A percentile compares a stretch with the other conserved stretches of the same genome.
Conservation (phyloP, 805 yeast species). For the Suhomyces pyralidae region DNA sequence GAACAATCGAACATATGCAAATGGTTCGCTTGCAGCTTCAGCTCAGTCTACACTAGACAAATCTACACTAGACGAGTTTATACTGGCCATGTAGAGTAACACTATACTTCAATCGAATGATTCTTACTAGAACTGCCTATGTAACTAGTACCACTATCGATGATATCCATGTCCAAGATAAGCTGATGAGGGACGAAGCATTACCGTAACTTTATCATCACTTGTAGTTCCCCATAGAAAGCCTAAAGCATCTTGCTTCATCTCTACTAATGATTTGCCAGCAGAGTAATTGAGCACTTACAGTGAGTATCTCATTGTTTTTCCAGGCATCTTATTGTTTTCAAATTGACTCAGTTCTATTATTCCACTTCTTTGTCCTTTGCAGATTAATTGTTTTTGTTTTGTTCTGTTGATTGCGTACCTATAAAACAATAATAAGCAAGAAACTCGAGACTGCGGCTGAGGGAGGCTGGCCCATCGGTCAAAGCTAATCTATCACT, state of each 20-base stretch:
- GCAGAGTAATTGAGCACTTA: neutral
- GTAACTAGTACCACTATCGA: neutral
- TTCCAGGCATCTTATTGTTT: neutral
- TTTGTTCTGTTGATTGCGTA: neutral
- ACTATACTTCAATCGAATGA: neutral
- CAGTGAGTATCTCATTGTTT: neutral
- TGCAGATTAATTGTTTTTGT: neutral
- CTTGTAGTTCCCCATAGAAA: neutral
- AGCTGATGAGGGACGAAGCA: neutral
- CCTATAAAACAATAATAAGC: neutral
- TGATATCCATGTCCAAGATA: neutral
- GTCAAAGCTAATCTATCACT: neutral
- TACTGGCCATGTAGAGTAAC: neutral
- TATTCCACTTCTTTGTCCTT: neutral
- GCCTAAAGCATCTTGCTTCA: neutral
- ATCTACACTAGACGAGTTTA: neutral
- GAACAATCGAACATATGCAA: neutral
- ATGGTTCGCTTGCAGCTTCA: neutral
- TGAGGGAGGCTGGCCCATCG: conserved; percentile 1
- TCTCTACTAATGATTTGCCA: neutral
- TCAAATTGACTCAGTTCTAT: neutral
- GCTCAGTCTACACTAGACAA: neutral
- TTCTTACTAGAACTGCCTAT: neutral
- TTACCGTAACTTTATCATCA: neutral
- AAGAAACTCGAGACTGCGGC: neutral